These are phyloP conservation scores for Neoscytalidium dimidiatum DNA, from an alignment of 2,329 filamentous ascomycete genomes.

Conservation along the genomic window DNA sequence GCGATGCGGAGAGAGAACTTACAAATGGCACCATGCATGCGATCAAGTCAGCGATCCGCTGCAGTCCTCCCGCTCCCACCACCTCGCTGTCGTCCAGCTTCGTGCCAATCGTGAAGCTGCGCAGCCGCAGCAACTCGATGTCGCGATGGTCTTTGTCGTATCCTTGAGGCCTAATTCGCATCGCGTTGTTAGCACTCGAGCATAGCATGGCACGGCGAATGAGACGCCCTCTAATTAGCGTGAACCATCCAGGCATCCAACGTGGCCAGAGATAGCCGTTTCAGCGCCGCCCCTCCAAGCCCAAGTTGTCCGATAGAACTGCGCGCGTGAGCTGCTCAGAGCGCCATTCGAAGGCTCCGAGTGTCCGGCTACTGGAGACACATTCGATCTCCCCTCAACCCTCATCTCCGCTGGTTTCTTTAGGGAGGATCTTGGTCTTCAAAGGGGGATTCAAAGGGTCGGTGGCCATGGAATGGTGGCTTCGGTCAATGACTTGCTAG, in stretches of 20 bases:
- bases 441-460: background rate
- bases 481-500: slow-evolving; percentile 16
- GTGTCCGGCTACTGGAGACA: background rate
- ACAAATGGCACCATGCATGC: slow-evolving; percentile 76
- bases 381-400: background rate
- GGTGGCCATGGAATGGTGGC: slow-evolving; percentile 6
- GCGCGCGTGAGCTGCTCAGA: background rate
- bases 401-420: background rate
- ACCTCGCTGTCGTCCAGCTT: slow-evolving; percentile 67
- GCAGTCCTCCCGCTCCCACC: slow-evolving; percentile 61
- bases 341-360: background rate
- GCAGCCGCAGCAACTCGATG: slow-evolving; percentile 77
- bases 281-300: background rate
- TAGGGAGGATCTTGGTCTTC: background rate
- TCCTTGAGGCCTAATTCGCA: slow-evolving; percentile 54
- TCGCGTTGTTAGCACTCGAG: background rate
- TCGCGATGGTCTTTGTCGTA: slow-evolving; percentile 74
- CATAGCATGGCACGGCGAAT: background rate
- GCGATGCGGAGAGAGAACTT: slow-evolving; percentile 46
- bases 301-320: background rate
- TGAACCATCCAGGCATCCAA: slow-evolving; percentile 11
- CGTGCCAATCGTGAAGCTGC: slow-evolving; percentile 73
- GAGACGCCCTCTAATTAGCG: slow-evolving; percentile 8
- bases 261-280: slow-evolving; percentile 10
- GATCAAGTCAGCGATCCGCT: slow-evolving; percentile 66